Evolutionary conservation across 2,329 filamentous ascomycete species (phyloP), one percentile per base, ranked within the genome.

Genomic region (Sclerotinia sclerotiorum): DNA sequence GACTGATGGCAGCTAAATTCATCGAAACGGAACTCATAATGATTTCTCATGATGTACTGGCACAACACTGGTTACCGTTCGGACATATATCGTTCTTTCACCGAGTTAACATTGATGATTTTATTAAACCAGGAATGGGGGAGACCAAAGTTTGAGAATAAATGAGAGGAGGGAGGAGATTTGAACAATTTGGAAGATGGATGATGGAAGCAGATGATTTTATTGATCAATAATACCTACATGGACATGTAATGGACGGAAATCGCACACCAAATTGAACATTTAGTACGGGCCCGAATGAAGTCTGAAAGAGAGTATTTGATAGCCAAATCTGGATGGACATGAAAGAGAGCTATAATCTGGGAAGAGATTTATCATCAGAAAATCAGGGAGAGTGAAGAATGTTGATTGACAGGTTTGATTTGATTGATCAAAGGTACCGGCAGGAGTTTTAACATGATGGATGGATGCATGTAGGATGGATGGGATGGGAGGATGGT

Each of bases 11-110:
- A 94, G 92, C 93, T 74, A 84, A 85, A 69, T 97, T 88, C 73
- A 90, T 94, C 62, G 82, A 88, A 3, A 90, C 89, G 0, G 88
- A 94, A 72, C 83, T 97, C 29, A 88, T 97, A 61, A 83, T 97
- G 48, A 84, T 96, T 51, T 93, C 90, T 2, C 85, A 88, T n/a
- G 83, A 97, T 76, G 84, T 85, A 52, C 78, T 97, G 67, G 94
- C 93, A 2, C 92, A 94, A 76, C 90, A 93, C 76, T 97, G 94
- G 94, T 81, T 91, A 62, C 81, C 78, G 0, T 85, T 86, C 71
- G 82, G 83, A 0, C 85, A 88, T 68, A 85, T 90, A 58, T 88
- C 83, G 73, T 89, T 82, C 74, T 89, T 85, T 68, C 80, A 87
- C 73, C 81, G 88, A 67, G 84, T 90, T 5, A 77, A 89, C 60